Conservation (phyloP, 2,329 filamentous ascomycete genomes). For the Escovopsis sp. region DNA sequence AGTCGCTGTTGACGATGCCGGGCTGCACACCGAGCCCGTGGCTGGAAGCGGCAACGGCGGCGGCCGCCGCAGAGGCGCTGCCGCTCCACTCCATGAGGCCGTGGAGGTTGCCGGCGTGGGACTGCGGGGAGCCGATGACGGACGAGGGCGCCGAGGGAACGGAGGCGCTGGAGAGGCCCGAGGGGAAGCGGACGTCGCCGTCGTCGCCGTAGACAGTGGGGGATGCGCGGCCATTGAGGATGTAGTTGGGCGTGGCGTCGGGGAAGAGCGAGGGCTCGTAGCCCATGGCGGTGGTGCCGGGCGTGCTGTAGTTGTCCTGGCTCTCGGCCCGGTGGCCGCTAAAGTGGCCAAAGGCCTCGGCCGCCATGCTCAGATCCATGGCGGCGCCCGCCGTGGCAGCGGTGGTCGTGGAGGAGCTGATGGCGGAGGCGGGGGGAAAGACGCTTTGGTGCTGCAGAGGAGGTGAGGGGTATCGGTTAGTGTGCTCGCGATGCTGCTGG, state of each 20-base stretch:
- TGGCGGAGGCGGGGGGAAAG: no score
- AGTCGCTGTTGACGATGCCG: conserved; percentile 43
- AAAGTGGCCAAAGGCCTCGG: conserved; percentile 28
- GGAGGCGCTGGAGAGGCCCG: conserved; percentile 44
- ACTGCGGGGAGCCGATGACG: conserved; percentile 51
- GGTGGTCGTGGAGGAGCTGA: no score
- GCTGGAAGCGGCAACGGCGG: conserved; percentile 9
- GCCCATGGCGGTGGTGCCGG: conserved; percentile 15
- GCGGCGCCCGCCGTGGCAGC: conserved; percentile 23
- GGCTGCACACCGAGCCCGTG: conserved; percentile 43
- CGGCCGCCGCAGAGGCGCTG: no score
- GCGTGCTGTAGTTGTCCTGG: conserved; percentile 15
- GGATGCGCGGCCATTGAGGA: conserved; percentile 31
- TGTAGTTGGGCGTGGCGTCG: conserved; percentile 24
- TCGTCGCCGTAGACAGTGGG: conserved; percentile 36
- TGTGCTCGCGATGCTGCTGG: conserved; percentile 20
- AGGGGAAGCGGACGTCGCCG: conserved; percentile 32
- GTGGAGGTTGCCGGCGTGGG: conserved; percentile 41
- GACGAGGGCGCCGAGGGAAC: conserved; percentile 51
- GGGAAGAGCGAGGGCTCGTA: conserved; percentile 34
- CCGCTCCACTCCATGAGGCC: conserved; percentile 42
- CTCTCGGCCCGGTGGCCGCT: conserved; percentile 18
- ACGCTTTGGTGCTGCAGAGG: conserved; percentile 19
- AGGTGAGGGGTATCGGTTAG: conserved; percentile 30
- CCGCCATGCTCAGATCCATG: conserved; percentile 33